Conservation (phyloP, 202 grass and related monocot species). For the Hordeum pubiflorum region DNA sequence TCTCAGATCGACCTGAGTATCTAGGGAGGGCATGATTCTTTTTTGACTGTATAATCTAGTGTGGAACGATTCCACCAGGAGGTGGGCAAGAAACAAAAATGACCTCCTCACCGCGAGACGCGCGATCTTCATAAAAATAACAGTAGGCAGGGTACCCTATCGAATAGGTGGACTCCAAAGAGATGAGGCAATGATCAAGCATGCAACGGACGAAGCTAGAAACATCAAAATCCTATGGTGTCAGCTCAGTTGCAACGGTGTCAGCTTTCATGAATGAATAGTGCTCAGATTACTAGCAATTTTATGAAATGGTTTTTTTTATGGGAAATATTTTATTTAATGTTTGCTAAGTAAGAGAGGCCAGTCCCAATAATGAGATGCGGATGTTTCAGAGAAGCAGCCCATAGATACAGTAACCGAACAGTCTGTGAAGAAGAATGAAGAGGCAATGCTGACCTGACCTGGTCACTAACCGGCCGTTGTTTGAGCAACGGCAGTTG, state of each 20-base stretch:
- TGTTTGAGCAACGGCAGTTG: no score
- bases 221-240: not conserved
- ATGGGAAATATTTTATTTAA: no score
- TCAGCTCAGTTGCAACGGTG: not conserved
- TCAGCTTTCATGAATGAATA: not conserved
- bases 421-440: no score
- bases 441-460: no score
- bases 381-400: not conserved
- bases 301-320: no score
- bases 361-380: not conserved
- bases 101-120: no score
- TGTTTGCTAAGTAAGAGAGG: no score
- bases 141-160: not conserved
- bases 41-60: not conserved
- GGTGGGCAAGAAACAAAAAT: not conserved
- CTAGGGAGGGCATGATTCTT: not conserved
- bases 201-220: not conserved
- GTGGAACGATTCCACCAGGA: not conserved
- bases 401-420: not conserved
- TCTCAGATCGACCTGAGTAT: not conserved
- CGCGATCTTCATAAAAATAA: not conserved
- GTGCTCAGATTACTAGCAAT: not conserved
- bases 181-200: not conserved
- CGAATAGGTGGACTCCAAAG: not conserved
- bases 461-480: no score